Base-by-base conservation (phyloP, 768 basidiomycete species). In the Leccinum fibrillosum region DNA sequence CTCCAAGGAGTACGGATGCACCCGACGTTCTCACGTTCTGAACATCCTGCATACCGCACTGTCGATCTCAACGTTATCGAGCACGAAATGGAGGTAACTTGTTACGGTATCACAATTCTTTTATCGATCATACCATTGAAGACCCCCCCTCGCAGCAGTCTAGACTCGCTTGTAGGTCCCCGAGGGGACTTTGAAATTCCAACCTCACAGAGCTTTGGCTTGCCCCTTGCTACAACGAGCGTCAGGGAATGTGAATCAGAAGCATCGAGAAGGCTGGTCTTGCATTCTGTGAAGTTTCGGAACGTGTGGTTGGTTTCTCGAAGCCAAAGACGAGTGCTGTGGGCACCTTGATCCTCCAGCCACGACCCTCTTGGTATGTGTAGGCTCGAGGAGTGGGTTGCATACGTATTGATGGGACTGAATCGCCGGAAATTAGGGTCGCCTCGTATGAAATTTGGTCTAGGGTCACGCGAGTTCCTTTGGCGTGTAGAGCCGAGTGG, bases 231-330 rank as follows among this genome's bases (percentile, higher is more conserved):
- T 35, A 64, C 70, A 62, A 66, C 70, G 61, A 63, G 69, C 55
- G 67, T 70, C 66, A 68, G 63, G 60, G 72, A 62, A 62, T 64
- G 70, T 55, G 63, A 72, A 61, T 66, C 55, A 58, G 62, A 68
- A 62, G 69, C 58, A 37, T 25, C 53, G 15, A 62, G 54, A 68
- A 62, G 65, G 34, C 56, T 53, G 35, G 60, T 30, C 9, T 53
- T 26, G 49, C 11, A 44, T 62, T 69, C 58, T 62, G 59, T 60
- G 67, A 63, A 39, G 57, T 57, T 45, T 30, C 23, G 39, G 58
- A 30, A 53, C 53, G 56, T 55, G 57, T 59, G 35, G 58, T 34
- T 26, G 39, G 53, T 42, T 65, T 69, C 56, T 59, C 56, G 58
- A 65, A 64, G 56, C 37, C 52, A 58, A 48, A 57, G 52, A 45